Percentiles rank a stretch among this genome's conserved stretches.
Conservation (phyloP, 495 filamentous ascomycete species). For the Neurospora sp. region DNA sequence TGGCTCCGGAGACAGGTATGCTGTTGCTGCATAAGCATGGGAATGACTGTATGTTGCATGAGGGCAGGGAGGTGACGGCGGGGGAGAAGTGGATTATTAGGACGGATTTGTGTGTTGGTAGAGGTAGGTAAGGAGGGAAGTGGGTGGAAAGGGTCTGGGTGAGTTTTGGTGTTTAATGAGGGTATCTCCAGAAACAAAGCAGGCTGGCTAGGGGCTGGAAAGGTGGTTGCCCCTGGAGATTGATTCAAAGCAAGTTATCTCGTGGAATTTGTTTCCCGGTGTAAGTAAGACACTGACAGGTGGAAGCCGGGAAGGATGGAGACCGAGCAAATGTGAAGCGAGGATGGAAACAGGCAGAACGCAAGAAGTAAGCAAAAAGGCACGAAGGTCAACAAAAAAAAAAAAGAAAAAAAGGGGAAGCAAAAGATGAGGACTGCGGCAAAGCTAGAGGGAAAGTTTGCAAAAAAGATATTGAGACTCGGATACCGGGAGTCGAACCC, state of each 20-base stretch:
- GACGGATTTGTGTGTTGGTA: slow-evolving; percentile 67
- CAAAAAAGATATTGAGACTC: neutral
- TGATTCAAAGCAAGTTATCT: neutral
- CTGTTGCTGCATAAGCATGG: slow-evolving; percentile 84
- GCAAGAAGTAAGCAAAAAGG: neutral
- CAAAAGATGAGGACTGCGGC: neutral
- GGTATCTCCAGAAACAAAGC: neutral
- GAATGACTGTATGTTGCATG: slow-evolving; percentile 80
- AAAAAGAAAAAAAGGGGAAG: neutral
- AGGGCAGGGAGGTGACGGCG: slow-evolving; percentile 64
- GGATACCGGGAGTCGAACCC: neutral
- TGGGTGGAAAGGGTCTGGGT: neutral
- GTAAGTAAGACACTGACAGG: neutral
- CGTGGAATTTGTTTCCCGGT: neutral
- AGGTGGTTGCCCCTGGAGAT: neutral
- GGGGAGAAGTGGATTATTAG: slow-evolving; percentile 93
- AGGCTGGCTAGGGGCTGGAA: neutral
- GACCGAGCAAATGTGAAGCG: neutral
- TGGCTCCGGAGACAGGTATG: slow-evolving; percentile 71
- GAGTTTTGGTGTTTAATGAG: neutral
- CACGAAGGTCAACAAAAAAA: no score
- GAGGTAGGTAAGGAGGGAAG: neutral
- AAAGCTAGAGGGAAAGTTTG: neutral
- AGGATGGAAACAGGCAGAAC: no score
- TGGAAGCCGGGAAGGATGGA: neutral